phyloP scores from a whole-genome alignment of 2,329 filamentous ascomycete genomes.

The Penicillium sp. region DNA sequence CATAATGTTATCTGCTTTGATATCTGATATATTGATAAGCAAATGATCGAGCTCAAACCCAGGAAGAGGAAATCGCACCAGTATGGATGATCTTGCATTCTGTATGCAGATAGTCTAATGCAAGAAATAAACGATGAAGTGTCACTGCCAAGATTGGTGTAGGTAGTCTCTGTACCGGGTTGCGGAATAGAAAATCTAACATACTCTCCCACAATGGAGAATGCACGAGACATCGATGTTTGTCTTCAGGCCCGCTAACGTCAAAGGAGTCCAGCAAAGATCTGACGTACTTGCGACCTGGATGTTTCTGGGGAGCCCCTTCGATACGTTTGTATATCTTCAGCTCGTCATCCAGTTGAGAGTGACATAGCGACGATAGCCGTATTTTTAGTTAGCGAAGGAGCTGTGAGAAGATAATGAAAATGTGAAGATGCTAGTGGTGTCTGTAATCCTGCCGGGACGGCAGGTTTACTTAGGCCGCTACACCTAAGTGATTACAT shows the following conservation, averaged over 20 bases:
- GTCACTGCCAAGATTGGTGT: slow-evolving; percentile 5
- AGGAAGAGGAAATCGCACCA: background rate
- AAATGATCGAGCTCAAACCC: background rate
- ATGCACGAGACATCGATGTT: slow-evolving; percentile 41
- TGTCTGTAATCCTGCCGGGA: too few species aligned
- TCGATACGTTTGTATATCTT: slow-evolving; percentile 47
- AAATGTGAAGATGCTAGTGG: background rate
- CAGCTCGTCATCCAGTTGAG: slow-evolving; percentile 41
- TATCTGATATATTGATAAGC: slow-evolving; percentile 32
- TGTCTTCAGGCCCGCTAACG: slow-evolving; percentile 31
- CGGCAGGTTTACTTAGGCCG: too few species aligned
- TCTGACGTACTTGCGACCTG: slow-evolving; percentile 33
- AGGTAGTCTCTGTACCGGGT: slow-evolving; percentile 40
- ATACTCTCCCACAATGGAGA: slow-evolving; percentile 48
- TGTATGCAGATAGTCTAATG: slow-evolving; percentile 18
- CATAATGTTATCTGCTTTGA: slow-evolving; percentile 53
- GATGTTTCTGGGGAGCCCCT: slow-evolving; percentile 23
- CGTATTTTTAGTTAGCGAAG: slow-evolving; percentile 10
- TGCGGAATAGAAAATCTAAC: slow-evolving; percentile 41
- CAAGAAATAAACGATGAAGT: slow-evolving; percentile 17
- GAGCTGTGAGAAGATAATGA: background rate
- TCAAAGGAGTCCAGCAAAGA: slow-evolving; percentile 31
- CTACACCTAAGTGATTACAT: too few species aligned
- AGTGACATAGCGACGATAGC: slow-evolving; percentile 30
- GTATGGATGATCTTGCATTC: slow-evolving; percentile 16